Evolutionary conservation across 805 yeast genomes (phyloP), one percentile per base, ranked within the genome.

Genomic region (Ogataea wickerhamii): DNA sequence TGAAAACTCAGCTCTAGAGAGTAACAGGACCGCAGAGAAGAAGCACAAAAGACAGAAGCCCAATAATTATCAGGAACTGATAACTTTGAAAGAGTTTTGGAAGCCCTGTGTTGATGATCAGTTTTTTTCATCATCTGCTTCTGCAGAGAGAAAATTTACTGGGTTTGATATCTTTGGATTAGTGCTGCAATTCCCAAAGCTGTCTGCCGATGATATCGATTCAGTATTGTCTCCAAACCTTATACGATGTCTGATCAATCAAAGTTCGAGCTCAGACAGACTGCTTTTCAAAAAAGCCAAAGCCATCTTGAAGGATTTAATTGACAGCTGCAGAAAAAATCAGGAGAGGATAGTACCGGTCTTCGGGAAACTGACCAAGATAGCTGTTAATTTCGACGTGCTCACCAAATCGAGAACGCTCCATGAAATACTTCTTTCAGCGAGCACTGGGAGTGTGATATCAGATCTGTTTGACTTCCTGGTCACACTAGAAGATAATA

Each of bases 121-220:
- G 4, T 76, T 85, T 43, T 89, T 91, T 49, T 68, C 85, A 4
- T 78, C 76, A 25, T 77, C 80, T 47, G 71, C 96, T 0, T 87
- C 96, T 1, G 76, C 81, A 22, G 97, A 89, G 58, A 70, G 96
- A 40, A 91, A 89, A 58, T 85, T 73, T 59, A 76, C 87, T 74
- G 98, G 96, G 0, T 78, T 89, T 51, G 84, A 84, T 49, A 73
- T 88, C 8, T 78, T 89, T 44, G 68, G 63, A 28, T 64, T 70
- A 36, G 69, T 78, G 38, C 55, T 80, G 5, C 54, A 59, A 29
- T 39, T 50, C 18, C 49, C 47, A 5, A 26, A 30, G 1, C 30
- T 58, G 18, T 34, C 52, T 1, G 25, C 38, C 23, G 18, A 41
- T 12, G 51, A 50, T 7, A 34, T 55, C 10, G 41, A 47, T 12